These are phyloP conservation scores for Quercus gilva DNA, from an alignment of 306 rosid genomes.

Conservation along the genomic window DNA sequence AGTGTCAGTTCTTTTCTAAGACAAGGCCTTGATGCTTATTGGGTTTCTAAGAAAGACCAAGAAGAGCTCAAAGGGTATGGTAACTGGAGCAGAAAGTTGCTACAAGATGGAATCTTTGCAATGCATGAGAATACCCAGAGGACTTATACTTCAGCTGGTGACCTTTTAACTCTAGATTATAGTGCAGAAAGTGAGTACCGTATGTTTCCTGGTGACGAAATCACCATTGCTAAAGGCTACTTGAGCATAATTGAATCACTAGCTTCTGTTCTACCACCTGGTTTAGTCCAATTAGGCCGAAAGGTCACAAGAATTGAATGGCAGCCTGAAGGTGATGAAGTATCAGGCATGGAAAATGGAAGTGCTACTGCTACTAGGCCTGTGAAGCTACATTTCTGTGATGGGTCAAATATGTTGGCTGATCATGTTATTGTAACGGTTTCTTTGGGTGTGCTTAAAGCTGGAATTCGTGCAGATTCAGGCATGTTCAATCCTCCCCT, in stretches of 20 bases:
- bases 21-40: conserved; percentile 60
- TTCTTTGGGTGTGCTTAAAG: conserved; percentile 88
- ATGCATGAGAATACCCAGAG: conserved; percentile 77
- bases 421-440: conserved; percentile 90
- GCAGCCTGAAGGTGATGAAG: conserved; percentile 32
- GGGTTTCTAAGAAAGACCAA: conserved; percentile 36
- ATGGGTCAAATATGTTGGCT: conserved; percentile 66
- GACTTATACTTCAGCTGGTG: conserved; percentile 88
- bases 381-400: conserved; percentile 75
- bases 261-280: conserved; percentile 79
- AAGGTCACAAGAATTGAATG: conserved; percentile 70
- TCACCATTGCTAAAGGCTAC: conserved; percentile 87
- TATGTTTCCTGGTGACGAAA: conserved; percentile 90
- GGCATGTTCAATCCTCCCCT: conserved; percentile 76
- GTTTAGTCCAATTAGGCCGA: conserved; percentile 61
- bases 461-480: conserved; percentile 55
- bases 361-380: conserved; percentile 49
- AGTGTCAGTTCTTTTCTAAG: conserved; percentile 73
- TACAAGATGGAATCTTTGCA: conserved; percentile 73
- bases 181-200: conserved; percentile 77
- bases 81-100: conserved; percentile 53
- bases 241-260: conserved; percentile 58
- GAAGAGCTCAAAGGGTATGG: conserved; percentile 48
- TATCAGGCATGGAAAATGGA: conserved; percentile 25
- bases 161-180: conserved; percentile 62